These are phyloP conservation scores for Penicillium sp. DNA, from an alignment of 2,329 filamentous ascomycete genomes.

Conservation along the genomic window DNA sequence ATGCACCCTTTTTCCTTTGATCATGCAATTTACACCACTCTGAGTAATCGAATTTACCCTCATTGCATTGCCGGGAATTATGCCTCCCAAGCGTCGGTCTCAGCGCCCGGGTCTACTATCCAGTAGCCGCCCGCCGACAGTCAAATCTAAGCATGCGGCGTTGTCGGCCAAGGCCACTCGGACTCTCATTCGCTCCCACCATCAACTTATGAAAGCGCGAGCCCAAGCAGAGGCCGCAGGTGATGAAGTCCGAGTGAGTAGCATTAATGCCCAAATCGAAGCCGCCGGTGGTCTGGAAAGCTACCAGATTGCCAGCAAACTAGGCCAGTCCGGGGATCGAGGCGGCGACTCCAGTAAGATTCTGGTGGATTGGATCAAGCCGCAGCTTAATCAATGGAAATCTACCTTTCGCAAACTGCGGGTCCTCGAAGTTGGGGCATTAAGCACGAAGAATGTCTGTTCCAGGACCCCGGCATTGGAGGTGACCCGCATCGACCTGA, in stretches of 20 bases:
- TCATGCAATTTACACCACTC: neutral
- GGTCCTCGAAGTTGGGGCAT: conserved; percentile 85
- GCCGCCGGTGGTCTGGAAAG: conserved; percentile 59
- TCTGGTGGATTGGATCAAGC: conserved; percentile 59
- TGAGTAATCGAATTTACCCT: neutral
- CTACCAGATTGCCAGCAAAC: conserved; percentile 64
- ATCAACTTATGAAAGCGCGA: conserved; percentile 59
- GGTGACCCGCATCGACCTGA: conserved; percentile 83
- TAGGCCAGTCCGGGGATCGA: conserved; percentile 60
- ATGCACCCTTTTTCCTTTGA: neutral
- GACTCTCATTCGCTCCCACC: conserved; percentile 60
- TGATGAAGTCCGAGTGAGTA: conserved; percentile 41
- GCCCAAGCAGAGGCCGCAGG: conserved; percentile 52
- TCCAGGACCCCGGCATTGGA: conserved; percentile 70
- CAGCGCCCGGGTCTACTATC: conserved; percentile 44
- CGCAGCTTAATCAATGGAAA: conserved; percentile 27
- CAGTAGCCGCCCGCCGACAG: conserved; percentile 47
- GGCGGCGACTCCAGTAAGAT: conserved; percentile 65
- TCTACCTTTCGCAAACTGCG: conserved; percentile 46
- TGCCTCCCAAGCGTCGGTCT: conserved; percentile 32
- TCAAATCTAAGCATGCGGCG: conserved; percentile 35
- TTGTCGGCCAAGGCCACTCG: conserved; percentile 61
- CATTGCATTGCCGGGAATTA: conserved; percentile 5
- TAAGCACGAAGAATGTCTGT: conserved; percentile 83
- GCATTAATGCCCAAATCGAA: conserved; percentile 53